Percentiles rank a stretch among this genome's conserved stretches.
Evolutionary conservation across 495 filamentous ascomycete genomes (phyloP).

Genomic region (Evernia prunastri): DNA sequence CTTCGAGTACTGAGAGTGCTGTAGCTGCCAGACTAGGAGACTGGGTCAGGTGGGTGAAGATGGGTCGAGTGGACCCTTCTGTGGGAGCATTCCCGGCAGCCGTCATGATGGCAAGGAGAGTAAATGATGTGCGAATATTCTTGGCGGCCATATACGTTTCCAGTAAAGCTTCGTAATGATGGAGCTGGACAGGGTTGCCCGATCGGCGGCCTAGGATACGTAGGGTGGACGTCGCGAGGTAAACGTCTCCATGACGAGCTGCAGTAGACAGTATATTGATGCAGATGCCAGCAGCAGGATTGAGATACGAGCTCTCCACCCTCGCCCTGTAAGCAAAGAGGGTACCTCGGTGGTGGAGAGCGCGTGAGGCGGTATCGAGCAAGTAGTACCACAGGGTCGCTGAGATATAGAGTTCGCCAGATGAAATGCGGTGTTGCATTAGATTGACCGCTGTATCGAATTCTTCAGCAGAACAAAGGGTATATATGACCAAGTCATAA

Average conservation of each 20-base stretch:
- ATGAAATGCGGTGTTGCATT: conserved; percentile 47
- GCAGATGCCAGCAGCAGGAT: conserved; percentile 59
- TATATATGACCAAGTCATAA: conserved; percentile 65
- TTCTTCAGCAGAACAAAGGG: conserved; percentile 62
- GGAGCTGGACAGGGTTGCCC: conserved; percentile 41
- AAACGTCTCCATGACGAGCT: conserved; percentile 55
- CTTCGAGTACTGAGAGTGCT: conserved; percentile 49
- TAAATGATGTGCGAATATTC: conserved; percentile 36
- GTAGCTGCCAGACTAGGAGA: conserved; percentile 31
- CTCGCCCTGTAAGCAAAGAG: conserved; percentile 56
- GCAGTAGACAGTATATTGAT: conserved; percentile 63
- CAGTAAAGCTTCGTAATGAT: conserved; percentile 73
- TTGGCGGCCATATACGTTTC: conserved; percentile 55
- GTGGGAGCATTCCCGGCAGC: conserved; percentile 48
- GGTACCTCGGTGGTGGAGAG: conserved; percentile 48
- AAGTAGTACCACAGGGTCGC: conserved; percentile 58
- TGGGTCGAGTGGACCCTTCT: conserved; percentile 49
- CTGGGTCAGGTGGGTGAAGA: conserved; percentile 43
- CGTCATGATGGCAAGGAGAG: conserved; percentile 45
- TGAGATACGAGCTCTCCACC: conserved; percentile 52
- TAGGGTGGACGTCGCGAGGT: conserved; percentile 59
- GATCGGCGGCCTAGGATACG: conserved; percentile 46
- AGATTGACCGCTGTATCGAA: conserved; percentile 66
- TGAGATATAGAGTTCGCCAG: conserved; percentile 42
- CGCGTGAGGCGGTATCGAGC: conserved; percentile 58